Evolutionary conservation across 371 early-diverging fungal species (phyloP), one percentile per base, ranked within the genome.

Genomic region (Haplosporangium sp.): DNA sequence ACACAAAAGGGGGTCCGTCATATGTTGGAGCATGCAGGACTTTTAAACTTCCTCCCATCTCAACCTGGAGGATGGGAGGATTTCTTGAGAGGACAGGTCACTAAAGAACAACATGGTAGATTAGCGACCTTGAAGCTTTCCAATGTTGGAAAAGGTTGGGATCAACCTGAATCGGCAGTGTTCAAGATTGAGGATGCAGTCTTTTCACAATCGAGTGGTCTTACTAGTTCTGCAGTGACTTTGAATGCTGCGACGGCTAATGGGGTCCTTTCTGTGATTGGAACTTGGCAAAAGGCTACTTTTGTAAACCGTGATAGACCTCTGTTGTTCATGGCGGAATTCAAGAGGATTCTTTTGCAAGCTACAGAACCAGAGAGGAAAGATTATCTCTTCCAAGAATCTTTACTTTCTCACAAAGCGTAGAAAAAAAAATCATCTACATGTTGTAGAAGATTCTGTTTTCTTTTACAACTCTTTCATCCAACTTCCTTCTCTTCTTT

Each of bases 101-200:
- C 42, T 13, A 70, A 78, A 65, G 71, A 69, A 17, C 78, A 73
- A 34, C 71, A 73, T 40, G 78, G 78, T 15, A 73, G 78, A 47
- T 11, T 57, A 15, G 37, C 67, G 15, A 67, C 78, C 34, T 35
- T 78, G 27, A 67, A 42, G 60, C 44, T 78, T 55, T 78, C 78
- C 4, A 78, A 78, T 37, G 11, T 78, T 37, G 78, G 74, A 10
- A 69, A 61, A 34, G 78, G 55, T 4, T 73, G 73, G 78, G 67
- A 73, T 20, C 74, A 73, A 20, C 39, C 61, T 3, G 17, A 40
- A 19, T 13, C 67, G 1, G 44, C 63, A 3, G 55, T 59, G 9
- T 73, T 66, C 64, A 66, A 63, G 61, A 64, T 73, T 7, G 38
- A 45, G 44, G 61, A 78, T 10, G 63, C 71, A 0, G 17, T 73